These are phyloP conservation scores for Chondrostereum purpureum DNA, from an alignment of 1,284 basidiomycete genomes.

Conservation along the genomic window DNA sequence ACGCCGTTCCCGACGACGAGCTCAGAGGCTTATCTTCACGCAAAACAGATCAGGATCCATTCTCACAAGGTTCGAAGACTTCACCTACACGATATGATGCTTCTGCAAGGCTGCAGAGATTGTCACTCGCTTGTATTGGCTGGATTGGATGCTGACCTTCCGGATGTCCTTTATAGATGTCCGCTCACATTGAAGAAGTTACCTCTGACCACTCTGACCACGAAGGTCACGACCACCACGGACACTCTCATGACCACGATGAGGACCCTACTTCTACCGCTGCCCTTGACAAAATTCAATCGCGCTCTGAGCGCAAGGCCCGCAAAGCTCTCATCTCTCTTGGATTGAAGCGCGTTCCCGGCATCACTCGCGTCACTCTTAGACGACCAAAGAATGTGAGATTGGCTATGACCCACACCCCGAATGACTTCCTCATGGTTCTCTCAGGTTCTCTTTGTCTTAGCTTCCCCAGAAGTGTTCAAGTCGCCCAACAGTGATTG, in stretches of 20 bases:
- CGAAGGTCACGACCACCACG: conserved; percentile 55
- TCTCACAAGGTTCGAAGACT: too few relatives aligned
- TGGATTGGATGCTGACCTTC: conserved; percentile 10
- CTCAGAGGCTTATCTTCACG: conserved; percentile 5
- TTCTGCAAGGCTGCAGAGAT: too few relatives aligned
- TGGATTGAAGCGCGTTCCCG: conserved; percentile 87
- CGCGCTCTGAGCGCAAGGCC: conserved; percentile 86
- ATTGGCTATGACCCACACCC: conserved; percentile 6
- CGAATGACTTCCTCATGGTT: background rate
- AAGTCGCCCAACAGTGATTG: conserved; percentile 96
- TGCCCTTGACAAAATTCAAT: conserved; percentile 89
- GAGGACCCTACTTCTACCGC: conserved; percentile 79
- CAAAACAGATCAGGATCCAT: background rate
- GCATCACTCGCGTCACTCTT: conserved; percentile 93
- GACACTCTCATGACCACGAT: conserved; percentile 53
- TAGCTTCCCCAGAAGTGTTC: conserved; percentile 94
- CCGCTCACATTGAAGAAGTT: conserved; percentile 80
- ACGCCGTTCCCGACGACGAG: conserved; percentile 17
- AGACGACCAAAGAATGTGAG: conserved; percentile 90
- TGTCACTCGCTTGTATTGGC: background rate
- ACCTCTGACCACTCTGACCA: conserved; percentile 70
- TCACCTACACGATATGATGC: too few relatives aligned
- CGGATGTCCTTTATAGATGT: conserved; percentile 45
- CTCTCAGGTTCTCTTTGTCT: conserved; percentile 80
- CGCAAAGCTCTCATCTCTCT: conserved; percentile 83